Evolutionary conservation across 2,329 filamentous ascomycete species (phyloP).

Genomic region (Scytalidium sp.): DNA sequence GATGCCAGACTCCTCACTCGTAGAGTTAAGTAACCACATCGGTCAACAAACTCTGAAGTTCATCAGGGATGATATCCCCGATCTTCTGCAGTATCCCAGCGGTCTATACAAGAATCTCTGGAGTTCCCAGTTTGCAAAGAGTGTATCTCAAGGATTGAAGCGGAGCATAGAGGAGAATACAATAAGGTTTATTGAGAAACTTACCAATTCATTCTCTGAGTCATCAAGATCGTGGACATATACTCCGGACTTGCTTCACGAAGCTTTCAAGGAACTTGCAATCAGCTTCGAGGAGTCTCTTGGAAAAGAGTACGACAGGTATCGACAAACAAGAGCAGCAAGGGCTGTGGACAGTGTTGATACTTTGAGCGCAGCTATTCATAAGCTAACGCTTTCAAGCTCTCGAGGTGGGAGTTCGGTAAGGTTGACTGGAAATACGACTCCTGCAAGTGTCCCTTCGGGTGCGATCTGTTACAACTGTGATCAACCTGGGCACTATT

Average conservation of each 20-base stretch:
- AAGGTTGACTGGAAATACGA: conserved; percentile 2
- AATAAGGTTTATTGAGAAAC: conserved; percentile 5
- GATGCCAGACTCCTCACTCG: no score
- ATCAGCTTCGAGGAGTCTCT: conserved; percentile 7
- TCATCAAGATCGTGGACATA: conserved; percentile 2
- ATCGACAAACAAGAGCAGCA: conserved; percentile 2
- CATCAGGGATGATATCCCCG: no score
- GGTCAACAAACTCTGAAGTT: no score
- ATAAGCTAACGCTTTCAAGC: conserved; percentile 5
- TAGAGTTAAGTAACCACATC: no score
- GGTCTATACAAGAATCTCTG: no score
- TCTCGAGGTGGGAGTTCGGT: conserved; percentile 2
- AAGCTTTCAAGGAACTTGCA: conserved; percentile 8
- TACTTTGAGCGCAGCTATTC: conserved; percentile 5
- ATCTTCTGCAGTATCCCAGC: no score
- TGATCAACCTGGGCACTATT: no score
- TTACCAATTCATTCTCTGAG: no score
- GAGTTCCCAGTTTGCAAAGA: conserved; percentile 1
- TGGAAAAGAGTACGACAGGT: conserved; percentile 4
- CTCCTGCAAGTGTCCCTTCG: no score
- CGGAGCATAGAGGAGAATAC: conserved; percentile 6
- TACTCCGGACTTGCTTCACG: conserved; percentile 4
- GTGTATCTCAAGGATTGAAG: conserved; percentile 8
- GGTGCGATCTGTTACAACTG: no score
- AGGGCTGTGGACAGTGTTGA: conserved; percentile 4